Base-by-base conservation (phyloP, 768 basidiomycete genomes). In the Dioszegia crocea region DNA sequence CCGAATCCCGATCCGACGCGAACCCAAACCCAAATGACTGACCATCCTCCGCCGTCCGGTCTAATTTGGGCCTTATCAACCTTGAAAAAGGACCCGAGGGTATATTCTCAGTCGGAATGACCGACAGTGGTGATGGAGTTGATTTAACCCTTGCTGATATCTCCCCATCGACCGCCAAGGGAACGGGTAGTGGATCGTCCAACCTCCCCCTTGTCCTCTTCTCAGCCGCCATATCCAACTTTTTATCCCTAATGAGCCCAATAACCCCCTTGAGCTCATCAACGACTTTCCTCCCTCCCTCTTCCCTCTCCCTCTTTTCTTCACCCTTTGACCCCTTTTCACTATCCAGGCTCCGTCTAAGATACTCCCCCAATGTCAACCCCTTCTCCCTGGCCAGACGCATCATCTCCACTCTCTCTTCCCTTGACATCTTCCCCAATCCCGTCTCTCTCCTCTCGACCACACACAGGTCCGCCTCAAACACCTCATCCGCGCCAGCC, bases 401-500 rank as follows among this genome's bases (percentile, higher is more conserved):
- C 8, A 50, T 55, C 21, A 68, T 31, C 19, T 47, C 27, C 14
- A 76, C 70, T 24, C 74, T 54, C 39, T 72, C 74, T 29, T 69
- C 68, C 30, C 74, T 58, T 8, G 59, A 59, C 54, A 76, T 46
- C 30, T 14, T 33, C 17, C 55, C 23, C 31, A 36, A n/a, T 30
- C 52, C 52, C 8, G 3, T 33, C 33, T 31, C 36, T 38, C 39
- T 31, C 29, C 31, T 40, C 17, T 30, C 24, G 17, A n/a, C 5
- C 16, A 19, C 10, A 40, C 47, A 45, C 5, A 48, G 29, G 6
- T 55, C 47, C 3, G 41, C 59, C 55, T 73, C 73, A 36, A 66
- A 73, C 2, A 77, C 61, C 17, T 52, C 58, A 50, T 77, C 75
- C 27, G 57, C 58, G 0, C 73, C 73, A 17, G 70, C 60, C 19